Percentiles rank a stretch among this genome's conserved stretches.
Evolutionary conservation across 2,329 filamentous ascomycete genomes (phyloP).

Genomic region (Fusarium praegraminearum): DNA sequence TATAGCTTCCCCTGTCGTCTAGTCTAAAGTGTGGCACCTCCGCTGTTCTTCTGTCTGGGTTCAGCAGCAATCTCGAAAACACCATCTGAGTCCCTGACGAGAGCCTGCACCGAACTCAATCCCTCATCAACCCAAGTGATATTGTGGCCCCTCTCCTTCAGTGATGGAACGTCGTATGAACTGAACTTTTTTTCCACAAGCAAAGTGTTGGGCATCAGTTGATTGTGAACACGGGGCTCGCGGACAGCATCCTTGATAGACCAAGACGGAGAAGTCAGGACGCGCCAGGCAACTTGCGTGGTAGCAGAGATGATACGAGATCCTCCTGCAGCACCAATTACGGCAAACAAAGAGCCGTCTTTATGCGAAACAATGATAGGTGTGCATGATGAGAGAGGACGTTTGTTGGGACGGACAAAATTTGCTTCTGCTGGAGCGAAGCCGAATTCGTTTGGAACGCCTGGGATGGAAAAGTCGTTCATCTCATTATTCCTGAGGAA

Average conservation of each 20-base stretch:
- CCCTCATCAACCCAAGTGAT: constrained; percentile 75
- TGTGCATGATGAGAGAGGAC: constrained; percentile 84
- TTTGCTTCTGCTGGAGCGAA: constrained; percentile 84
- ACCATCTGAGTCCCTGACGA: constrained; percentile 68
- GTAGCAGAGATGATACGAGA: constrained; percentile 86
- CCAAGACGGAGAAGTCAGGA: constrained; percentile 71
- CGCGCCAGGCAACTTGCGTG: constrained; percentile 78
- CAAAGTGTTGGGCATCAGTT: constrained; percentile 78
- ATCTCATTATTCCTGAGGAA: constrained; percentile 68
- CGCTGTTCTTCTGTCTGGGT: constrained; percentile 78
- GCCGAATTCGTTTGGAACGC: constrained; percentile 82
- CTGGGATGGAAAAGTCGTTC: constrained; percentile 89
- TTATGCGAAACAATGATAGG: constrained; percentile 78
- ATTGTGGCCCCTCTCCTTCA: constrained; percentile 76
- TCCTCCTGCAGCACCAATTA: constrained; percentile 82
- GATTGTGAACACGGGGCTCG: constrained; percentile 81
- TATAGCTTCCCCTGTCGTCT: neutral
- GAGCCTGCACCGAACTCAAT: constrained; percentile 75
- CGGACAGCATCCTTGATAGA: constrained; percentile 71
- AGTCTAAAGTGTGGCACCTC: constrained; percentile 65
- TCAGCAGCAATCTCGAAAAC: constrained; percentile 83
- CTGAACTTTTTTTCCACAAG: constrained; percentile 75
- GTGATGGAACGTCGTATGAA: constrained; percentile 71
- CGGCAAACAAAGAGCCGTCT: constrained; percentile 73
- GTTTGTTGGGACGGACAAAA: constrained; percentile 83